These are phyloP conservation scores for Xylaria sp. DNA, from an alignment of 2,329 filamentous ascomycete genomes.

Conservation along the genomic window DNA sequence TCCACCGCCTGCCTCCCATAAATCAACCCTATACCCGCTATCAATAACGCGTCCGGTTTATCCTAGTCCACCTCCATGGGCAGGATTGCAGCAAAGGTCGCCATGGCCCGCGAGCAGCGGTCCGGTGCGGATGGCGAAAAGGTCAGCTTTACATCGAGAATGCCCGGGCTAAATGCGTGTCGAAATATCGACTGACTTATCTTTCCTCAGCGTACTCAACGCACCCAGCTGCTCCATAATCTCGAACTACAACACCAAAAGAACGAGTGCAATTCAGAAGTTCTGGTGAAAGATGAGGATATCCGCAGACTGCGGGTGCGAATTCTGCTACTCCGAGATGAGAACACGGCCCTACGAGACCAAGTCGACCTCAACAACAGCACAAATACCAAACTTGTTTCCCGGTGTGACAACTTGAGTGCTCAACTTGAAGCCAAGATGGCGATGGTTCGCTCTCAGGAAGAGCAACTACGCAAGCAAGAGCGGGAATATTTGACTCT, in stretches of 20 bases:
- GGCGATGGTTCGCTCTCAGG: conserved; percentile 57
- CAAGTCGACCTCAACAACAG: conserved; percentile 60
- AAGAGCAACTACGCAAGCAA: conserved; percentile 61
- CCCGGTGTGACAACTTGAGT: conserved; percentile 55
- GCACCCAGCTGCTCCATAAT: conserved; percentile 59
- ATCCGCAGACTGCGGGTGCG: conserved; percentile 75
- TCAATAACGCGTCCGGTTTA: conserved; percentile 34
- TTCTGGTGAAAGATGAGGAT: conserved; percentile 80
- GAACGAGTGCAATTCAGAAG: conserved; percentile 71
- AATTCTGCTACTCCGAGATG: conserved; percentile 77
- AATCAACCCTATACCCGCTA: not conserved
- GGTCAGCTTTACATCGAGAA: conserved; percentile 44
- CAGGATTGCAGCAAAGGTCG: conserved; percentile 44
- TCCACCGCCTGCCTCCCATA: not conserved
- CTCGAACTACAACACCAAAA: conserved; percentile 78
- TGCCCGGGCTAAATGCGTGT: not conserved
- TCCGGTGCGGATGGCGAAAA: conserved; percentile 53
- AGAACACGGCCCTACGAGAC: conserved; percentile 75
- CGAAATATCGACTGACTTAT: conserved; percentile 2
- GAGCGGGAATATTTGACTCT: conserved; percentile 60
- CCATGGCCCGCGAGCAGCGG: conserved; percentile 45
- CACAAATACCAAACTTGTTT: conserved; percentile 49
- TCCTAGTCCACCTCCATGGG: conserved; percentile 40
- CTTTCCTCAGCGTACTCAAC: conserved; percentile 56
- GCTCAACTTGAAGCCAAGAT: conserved; percentile 58